Evolutionary conservation across 768 basidiomycete species (phyloP).

Genomic region (Antrodiella citrinella): DNA sequence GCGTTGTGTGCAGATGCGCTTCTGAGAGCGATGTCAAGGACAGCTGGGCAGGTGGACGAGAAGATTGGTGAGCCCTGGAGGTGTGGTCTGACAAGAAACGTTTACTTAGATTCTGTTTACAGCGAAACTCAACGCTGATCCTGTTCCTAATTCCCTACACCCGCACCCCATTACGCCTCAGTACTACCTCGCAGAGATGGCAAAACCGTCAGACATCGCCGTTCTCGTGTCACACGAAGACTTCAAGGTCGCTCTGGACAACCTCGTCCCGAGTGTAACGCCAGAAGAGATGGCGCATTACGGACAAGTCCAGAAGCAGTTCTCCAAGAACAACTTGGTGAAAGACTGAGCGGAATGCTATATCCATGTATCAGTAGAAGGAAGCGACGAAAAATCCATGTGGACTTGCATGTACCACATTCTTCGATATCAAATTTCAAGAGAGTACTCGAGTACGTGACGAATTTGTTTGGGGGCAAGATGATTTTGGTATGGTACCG

Average conservation of each 20-base stretch:
- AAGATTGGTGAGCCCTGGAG: conserved; percentile 50
- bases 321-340: conserved; percentile 34
- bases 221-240: conserved; percentile 72
- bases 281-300: conserved; percentile 84
- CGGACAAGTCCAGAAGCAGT: conserved; percentile 56
- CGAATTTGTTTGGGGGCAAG: too few species aligned
- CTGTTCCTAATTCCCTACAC: conserved; percentile 32
- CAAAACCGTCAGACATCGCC: conserved; percentile 54
- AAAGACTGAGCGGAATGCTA: too few species aligned
- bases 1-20: conserved; percentile 95
- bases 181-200: conserved; percentile 84
- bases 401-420: too few species aligned
- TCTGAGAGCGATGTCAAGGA: conserved; percentile 88
- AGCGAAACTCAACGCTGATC: conserved; percentile 36
- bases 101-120: background rate
- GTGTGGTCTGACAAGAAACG: background rate
- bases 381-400: too few species aligned
- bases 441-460: too few species aligned
- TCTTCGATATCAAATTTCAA: too few species aligned
- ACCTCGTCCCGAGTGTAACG: conserved; percentile 77
- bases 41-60: conserved; percentile 69
- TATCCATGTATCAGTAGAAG: too few species aligned
- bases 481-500: too few species aligned
- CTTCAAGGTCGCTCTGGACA: conserved; percentile 65
- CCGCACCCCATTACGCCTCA: conserved; percentile 76